Evolutionary conservation across 2,329 filamentous ascomycete species (phyloP).

Genomic region (Sporothrix pallida): DNA sequence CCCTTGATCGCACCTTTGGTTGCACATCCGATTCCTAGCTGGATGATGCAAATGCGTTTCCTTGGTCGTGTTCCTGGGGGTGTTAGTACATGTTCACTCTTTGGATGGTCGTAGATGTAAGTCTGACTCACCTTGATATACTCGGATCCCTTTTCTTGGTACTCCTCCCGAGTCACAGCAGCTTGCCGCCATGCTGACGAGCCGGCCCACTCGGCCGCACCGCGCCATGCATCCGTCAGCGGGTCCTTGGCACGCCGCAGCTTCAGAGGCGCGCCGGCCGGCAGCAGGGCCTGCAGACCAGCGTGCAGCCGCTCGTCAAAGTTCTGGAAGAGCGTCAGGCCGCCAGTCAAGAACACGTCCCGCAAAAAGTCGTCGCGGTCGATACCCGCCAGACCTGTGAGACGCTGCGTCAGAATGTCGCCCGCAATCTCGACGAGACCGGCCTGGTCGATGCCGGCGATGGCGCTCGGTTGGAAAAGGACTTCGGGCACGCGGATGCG

Average conservation of each 20-base stretch:
- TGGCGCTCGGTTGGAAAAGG: slow-evolving; percentile 81
- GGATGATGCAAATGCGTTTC: slow-evolving; percentile 55
- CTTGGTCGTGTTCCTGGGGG: slow-evolving; percentile 67
- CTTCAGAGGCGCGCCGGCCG: slow-evolving; percentile 68
- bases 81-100: slow-evolving; percentile 13
- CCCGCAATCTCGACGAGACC: slow-evolving; percentile 91
- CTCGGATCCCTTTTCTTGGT: slow-evolving; percentile 87
- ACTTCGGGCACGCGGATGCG: slow-evolving; percentile 93
- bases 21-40: not conserved
- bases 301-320: slow-evolving; percentile 82
- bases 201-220: slow-evolving; percentile 84
- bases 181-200: slow-evolving; percentile 64
- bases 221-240: slow-evolving; percentile 88
- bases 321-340: slow-evolving; percentile 82
- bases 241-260: slow-evolving; percentile 78
- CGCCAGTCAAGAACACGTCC: slow-evolving; percentile 94
- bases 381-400: slow-evolving; percentile 58
- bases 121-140: slow-evolving; percentile 78
- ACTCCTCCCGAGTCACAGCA: slow-evolving; percentile 80
- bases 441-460: slow-evolving; percentile 91
- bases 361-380: slow-evolving; percentile 73
- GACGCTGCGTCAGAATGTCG: slow-evolving; percentile 84
- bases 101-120: not conserved
- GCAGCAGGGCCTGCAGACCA: slow-evolving; percentile 75
- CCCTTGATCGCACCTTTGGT: not conserved